Evolutionary conservation across 2,329 filamentous ascomycete genomes (phyloP), one percentile per base, ranked within the genome.

Genomic region (Bipolaris bicolor): DNA sequence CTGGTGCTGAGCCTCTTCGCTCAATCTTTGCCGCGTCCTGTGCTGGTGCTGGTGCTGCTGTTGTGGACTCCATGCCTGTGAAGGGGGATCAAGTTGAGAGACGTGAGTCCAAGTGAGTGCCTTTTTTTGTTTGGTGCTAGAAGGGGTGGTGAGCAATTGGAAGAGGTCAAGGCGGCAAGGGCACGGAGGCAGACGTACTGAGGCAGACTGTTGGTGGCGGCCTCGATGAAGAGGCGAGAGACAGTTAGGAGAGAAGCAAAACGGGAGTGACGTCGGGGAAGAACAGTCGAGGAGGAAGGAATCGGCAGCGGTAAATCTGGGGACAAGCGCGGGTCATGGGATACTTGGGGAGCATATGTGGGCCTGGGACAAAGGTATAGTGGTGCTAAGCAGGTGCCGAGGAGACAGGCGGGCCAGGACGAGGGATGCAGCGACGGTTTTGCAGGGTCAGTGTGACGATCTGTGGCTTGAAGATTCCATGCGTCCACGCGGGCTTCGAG

Each of bases 1-100:
- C 89, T 26, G 90, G 87, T 1, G 85, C 88, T 13, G 86, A 73
- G 52, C 60, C 62, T 59, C 67, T 70, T 15, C 72, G 72, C 52
- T 76, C 72, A n/a, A 69, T 63, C 55, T 71, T 74, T 37, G 58
- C 52, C 40, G 66, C 55, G 7, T 73, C 69, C 33, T 16, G n/a
- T 20, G 37, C n/a, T 20, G 37, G 37, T 16, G 37, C 7, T 39
- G 37, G 16, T 16, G 37, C 34, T 46, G 61, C 55, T n/a, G 66
- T 57, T 36, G 63, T 56, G 36, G 65, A 44, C 48, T 74, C 72
- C 71, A 74, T 74, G 18, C 55, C 60, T 58, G 60, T 37, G 53
- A 58, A 11, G 55, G 57, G 49, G 22, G 29, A 50, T 51, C 41
- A 48, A 43, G 53, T 45, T 45, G 49, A 58, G 40, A 37, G 22